Percentiles rank a stretch among this genome's conserved stretches.
Conservation (phyloP, 1,284 basidiomycete species). For the Wallemia hederae region DNA sequence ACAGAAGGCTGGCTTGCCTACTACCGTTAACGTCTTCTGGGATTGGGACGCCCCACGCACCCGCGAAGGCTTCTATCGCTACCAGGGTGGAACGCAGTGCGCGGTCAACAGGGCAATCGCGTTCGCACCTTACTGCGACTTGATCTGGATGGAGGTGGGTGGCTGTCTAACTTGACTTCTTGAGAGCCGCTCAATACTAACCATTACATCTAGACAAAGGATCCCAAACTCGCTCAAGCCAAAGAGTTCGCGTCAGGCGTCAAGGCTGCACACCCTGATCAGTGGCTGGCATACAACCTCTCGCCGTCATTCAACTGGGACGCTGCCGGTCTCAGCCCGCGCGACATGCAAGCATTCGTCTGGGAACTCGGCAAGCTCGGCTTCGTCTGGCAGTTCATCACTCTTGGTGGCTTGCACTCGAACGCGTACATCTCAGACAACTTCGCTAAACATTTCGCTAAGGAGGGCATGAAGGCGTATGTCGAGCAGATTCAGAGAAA, state of each 20-base stretch:
- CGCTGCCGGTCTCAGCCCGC: slow-evolving; percentile 55
- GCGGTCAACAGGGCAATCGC: slow-evolving; percentile 75
- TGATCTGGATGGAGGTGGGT: slow-evolving; percentile 18
- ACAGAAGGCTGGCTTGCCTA: slow-evolving; percentile 28
- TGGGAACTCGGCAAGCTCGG: slow-evolving; percentile 62
- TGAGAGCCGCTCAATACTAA: background rate
- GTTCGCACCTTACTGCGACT: slow-evolving; percentile 74
- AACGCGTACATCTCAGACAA: slow-evolving; percentile 89
- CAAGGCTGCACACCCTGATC: slow-evolving; percentile 43
- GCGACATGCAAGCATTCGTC: slow-evolving; percentile 67
- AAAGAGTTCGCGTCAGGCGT: slow-evolving; percentile 74
- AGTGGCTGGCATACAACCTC: slow-evolving; percentile 86
- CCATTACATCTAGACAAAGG: slow-evolving; percentile 75
- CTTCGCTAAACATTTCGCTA: slow-evolving; percentile 61
- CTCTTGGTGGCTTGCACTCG: slow-evolving; percentile 81
- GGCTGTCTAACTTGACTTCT: slow-evolving; percentile 19
- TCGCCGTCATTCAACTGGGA: slow-evolving; percentile 72
- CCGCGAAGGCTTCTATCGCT: slow-evolving; percentile 83
- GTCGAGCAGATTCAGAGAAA: slow-evolving; percentile 21
- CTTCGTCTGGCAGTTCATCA: slow-evolving; percentile 97
- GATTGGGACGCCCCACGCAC: slow-evolving; percentile 85
- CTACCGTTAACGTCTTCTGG: slow-evolving; percentile 26
- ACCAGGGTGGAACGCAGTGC: slow-evolving; percentile 84
- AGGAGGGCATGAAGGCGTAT: slow-evolving; percentile 40
- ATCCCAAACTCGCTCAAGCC: slow-evolving; percentile 77